Conservation (phyloP, 805 yeast species). For the Yarrowia yakushimensis region DNA sequence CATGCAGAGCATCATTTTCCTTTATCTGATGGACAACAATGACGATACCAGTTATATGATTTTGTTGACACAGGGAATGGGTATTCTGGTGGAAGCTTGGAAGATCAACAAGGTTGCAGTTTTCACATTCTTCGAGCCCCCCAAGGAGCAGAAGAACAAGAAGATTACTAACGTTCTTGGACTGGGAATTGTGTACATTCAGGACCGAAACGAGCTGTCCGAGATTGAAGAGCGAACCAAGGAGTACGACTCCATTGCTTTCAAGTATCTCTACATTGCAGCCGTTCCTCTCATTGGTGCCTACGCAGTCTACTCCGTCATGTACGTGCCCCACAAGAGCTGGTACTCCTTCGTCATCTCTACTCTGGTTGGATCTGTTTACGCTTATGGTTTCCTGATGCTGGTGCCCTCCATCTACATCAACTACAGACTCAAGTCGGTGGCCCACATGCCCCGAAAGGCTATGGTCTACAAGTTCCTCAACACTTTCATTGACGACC, state of each 20-base stretch:
- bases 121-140: conserved; percentile 28
- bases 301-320: conserved; percentile 40
- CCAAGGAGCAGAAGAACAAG: background rate
- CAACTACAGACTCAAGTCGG: conserved; percentile 44
- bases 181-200: conserved; percentile 27
- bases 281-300: conserved; percentile 41
- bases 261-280: conserved; percentile 40
- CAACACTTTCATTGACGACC: conserved; percentile 43
- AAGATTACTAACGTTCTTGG: background rate
- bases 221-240: conserved; percentile 43
- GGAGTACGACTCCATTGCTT: conserved; percentile 44
- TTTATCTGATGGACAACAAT: conserved; percentile 41
- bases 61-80: conserved; percentile 40
- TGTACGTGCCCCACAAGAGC: conserved; percentile 43
- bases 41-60: conserved; percentile 43
- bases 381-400: conserved; percentile 44
- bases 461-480: conserved; percentile 45
- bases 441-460: conserved; percentile 43
- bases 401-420: conserved; percentile 43
- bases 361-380: conserved; percentile 43
- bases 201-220: conserved; percentile 39
- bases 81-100: conserved; percentile 45
- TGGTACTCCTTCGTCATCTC: conserved; percentile 45
- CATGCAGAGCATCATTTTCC: conserved; percentile 42
- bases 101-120: conserved; percentile 42